Conservation (phyloP, 108 stramenopile species). For the Pseudonitzschia pungens region DNA sequence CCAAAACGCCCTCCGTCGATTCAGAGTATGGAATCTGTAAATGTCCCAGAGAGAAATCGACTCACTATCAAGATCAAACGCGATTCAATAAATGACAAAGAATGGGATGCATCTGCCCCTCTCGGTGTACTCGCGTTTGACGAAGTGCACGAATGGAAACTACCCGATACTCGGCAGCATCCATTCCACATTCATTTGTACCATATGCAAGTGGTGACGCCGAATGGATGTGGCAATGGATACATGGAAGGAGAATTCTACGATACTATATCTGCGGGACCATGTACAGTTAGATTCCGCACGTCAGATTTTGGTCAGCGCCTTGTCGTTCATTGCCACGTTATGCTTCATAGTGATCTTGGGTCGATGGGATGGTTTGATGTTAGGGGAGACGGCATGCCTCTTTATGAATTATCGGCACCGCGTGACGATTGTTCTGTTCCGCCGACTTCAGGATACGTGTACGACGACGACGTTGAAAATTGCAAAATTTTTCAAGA, state of each 20-base stretch:
- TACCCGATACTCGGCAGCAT: slow-evolving; percentile 26
- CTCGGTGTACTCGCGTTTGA: slow-evolving; percentile 23
- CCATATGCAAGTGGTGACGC: slow-evolving; percentile 45
- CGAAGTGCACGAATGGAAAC: slow-evolving; percentile 36
- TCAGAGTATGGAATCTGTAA: background rate
- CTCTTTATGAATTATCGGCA: background rate
- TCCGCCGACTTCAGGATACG: background rate
- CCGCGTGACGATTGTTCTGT: slow-evolving; percentile 1
- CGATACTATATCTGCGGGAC: slow-evolving; percentile 36
- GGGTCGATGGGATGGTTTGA: slow-evolving; percentile 37
- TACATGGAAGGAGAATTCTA: slow-evolving; percentile 48
- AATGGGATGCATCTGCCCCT: slow-evolving; percentile 22
- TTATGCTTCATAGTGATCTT: slow-evolving; percentile 38
- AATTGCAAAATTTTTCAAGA: slow-evolving; percentile 2
- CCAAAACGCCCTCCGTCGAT: slow-evolving; percentile 21
- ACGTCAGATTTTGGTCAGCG: slow-evolving; percentile 30
- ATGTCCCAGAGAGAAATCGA: slow-evolving; percentile 1
- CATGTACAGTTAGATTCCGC: slow-evolving; percentile 40
- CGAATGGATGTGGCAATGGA: slow-evolving; percentile 35
- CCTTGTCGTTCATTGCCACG: slow-evolving; percentile 48
- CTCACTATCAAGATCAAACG: slow-evolving; percentile 10
- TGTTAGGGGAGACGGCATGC: slow-evolving; percentile 12
- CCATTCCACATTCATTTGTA: slow-evolving; percentile 50
- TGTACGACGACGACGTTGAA: background rate
- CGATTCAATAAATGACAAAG: slow-evolving; percentile 26